phyloP scores from a whole-genome alignment of 306 rosid species.

The Cicer judaicum region DNA sequence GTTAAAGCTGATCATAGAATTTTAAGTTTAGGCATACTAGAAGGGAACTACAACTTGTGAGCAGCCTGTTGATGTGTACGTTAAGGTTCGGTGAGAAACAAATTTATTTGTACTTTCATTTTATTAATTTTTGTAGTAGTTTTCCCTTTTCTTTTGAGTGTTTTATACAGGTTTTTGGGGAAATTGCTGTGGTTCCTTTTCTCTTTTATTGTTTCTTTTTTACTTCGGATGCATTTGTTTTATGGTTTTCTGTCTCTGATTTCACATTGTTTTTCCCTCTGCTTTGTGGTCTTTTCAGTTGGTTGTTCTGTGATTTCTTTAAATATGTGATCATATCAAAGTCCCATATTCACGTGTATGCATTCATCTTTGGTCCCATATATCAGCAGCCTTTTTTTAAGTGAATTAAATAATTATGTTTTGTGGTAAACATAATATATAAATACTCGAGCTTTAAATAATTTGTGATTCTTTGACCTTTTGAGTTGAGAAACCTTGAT shows the following conservation, averaged over 20 bases:
- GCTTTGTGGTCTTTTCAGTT: not conserved
- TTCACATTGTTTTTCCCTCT: not conserved
- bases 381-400: not conserved
- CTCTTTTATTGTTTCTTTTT: not conserved
- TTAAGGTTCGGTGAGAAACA: not conserved
- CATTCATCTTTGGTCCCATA: not conserved
- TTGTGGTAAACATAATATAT: not conserved
- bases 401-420: not conserved
- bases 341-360: not conserved
- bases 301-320: constrained; percentile 2
- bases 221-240: not conserved
- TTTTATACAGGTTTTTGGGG: not conserved
- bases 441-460: not conserved
- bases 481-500: constrained; percentile 18
- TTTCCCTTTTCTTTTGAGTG: not conserved
- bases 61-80: constrained; percentile 5
- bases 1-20: not conserved
- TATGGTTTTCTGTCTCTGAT: not conserved
- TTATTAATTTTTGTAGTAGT: not conserved
- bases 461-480: not conserved
- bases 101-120: not conserved
- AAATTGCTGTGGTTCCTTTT: not conserved
- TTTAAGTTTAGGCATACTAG: not conserved
- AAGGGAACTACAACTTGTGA: not conserved
- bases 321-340: constrained; percentile 3